Base-by-base conservation (phyloP, 371 early-diverging fungal genomes). In the Amoeboaphelidium protococcarum region DNA sequence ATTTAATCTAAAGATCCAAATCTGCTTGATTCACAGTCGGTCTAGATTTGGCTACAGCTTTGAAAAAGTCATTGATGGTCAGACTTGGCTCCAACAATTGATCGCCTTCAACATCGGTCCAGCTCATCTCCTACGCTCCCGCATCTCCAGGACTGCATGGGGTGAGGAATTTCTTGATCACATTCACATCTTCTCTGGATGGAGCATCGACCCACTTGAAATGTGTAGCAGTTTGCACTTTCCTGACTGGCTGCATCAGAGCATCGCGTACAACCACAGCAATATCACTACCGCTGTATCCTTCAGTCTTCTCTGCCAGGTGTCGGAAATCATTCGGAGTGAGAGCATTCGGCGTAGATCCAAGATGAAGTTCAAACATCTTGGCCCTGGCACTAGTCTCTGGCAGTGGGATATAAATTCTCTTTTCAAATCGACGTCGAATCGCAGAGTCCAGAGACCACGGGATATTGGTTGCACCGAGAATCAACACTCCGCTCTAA, bases 401-500 rank as follows among this genome's bases (percentile, higher is more conserved):
- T 1, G 95, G 95, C 47, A 94, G 70, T 45, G 91, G 89, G 46
- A 94, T 94, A 60, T 83, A 91, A 26, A 94, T 90, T 53, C 95
- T 74, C 60, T 82, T 89, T 62, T 94, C 91, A 54, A 94, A 94
- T 76, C 90, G 69, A 59, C 92, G 64, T 25, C 92, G 71, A 57
- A 92, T 85, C 41, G 94, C 94, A 25, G 71, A 57, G 62, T 92
- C 96, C 44, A 95, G 59, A 45, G 82, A 78, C 96, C 91, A 91
- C 44, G 94, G 96, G 37, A 85, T 83, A 63, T 95, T 95, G 6
- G 92, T 94, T 1, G 94, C 96, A 2, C 86, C 96, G 25, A 94
- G 62, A 2, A 95, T 88, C 48, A 95, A 63, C 2, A 95, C 78
- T 13, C 91, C 89, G 26, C 70, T 75, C 67, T 77, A 81, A 53